These are phyloP conservation scores for Chimonanthus salicifolius DNA, from an alignment of 164 flowering plant species.

Conservation along the genomic window DNA sequence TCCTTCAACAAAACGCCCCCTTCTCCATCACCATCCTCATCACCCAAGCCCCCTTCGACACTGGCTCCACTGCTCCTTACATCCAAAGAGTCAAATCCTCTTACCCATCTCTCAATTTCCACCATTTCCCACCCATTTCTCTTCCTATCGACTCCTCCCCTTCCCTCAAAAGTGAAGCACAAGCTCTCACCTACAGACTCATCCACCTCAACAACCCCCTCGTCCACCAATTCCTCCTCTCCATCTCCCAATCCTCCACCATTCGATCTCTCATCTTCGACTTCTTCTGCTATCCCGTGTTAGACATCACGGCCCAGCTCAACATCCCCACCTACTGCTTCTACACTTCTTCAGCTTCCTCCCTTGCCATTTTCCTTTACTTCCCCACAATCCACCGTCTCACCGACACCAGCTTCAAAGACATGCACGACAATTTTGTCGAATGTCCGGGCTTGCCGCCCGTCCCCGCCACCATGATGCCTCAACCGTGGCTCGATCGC, in stretches of 20 bases:
- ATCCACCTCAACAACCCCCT: slow-evolving; percentile 28
- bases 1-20: slow-evolving; percentile 12
- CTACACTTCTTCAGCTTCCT: slow-evolving; percentile 15
- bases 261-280: slow-evolving; percentile 29
- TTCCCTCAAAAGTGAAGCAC: slow-evolving; percentile 15
- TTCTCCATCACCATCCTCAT: slow-evolving; percentile 21
- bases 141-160: background rate
- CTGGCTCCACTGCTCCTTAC: slow-evolving; percentile 20
- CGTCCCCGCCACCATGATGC: slow-evolving; percentile 14
- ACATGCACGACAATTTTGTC: background rate
- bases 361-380: slow-evolving; percentile 12
- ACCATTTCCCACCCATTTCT: slow-evolving; percentile 19
- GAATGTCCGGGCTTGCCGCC: slow-evolving; percentile 22
- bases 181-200: slow-evolving; percentile 10
- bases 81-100: slow-evolving; percentile 20
- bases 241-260: slow-evolving; percentile 17
- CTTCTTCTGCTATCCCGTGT: slow-evolving; percentile 24
- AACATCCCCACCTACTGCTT: slow-evolving; percentile 23
- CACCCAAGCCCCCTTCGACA: slow-evolving; percentile 13
- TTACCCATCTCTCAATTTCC: slow-evolving; percentile 22
- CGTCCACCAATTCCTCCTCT: too few relatives aligned
- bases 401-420: slow-evolving; percentile 11
- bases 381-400: slow-evolving; percentile 9
- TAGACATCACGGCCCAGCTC: slow-evolving; percentile 16
- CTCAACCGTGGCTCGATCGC: slow-evolving; percentile 13